A percentile compares a stretch with the other conserved stretches of the same genome.
phyloP scores from a whole-genome alignment of 768 basidiomycete genomes.

The Pleurotus cornucopiae region DNA sequence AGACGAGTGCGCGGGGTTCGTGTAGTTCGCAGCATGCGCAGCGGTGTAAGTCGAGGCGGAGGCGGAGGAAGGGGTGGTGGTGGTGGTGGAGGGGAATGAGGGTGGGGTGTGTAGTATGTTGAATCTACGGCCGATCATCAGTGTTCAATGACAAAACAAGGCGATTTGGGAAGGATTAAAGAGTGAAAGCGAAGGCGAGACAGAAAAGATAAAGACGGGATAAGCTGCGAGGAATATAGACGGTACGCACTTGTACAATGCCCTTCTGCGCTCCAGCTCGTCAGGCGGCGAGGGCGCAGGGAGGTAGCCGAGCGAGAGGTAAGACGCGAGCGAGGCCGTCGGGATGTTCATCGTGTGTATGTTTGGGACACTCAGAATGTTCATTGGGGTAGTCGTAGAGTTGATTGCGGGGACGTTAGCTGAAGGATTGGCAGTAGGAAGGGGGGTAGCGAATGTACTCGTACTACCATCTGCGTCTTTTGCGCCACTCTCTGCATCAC shows the following conservation, averaged over 20 bases:
- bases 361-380: too few relatives aligned
- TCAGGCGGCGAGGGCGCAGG: slow-evolving; percentile 81
- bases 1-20: too few relatives aligned
- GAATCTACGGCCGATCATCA: slow-evolving; percentile 43
- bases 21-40: too few relatives aligned
- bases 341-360: slow-evolving; percentile 45
- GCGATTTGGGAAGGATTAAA: too few relatives aligned
- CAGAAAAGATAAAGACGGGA: too few relatives aligned
- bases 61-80: too few relatives aligned
- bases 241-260: slow-evolving; percentile 70
- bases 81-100: too few relatives aligned
- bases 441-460: neutral
- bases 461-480: neutral
- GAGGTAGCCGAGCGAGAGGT: slow-evolving; percentile 61
- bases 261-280: slow-evolving; percentile 76
- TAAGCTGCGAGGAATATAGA: too few relatives aligned
- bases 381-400: neutral
- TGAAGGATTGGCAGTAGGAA: neutral
- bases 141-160: too few relatives aligned
- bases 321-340: slow-evolving; percentile 28
- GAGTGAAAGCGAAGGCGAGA: too few relatives aligned
- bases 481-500: too few relatives aligned
- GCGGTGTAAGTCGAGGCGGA: too few relatives aligned
- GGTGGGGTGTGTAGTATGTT: slow-evolving; percentile 75
- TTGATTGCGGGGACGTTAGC: neutral